Conservation (phyloP, 2,329 filamentous ascomycete genomes). For the Fonsecaea erecta region DNA sequence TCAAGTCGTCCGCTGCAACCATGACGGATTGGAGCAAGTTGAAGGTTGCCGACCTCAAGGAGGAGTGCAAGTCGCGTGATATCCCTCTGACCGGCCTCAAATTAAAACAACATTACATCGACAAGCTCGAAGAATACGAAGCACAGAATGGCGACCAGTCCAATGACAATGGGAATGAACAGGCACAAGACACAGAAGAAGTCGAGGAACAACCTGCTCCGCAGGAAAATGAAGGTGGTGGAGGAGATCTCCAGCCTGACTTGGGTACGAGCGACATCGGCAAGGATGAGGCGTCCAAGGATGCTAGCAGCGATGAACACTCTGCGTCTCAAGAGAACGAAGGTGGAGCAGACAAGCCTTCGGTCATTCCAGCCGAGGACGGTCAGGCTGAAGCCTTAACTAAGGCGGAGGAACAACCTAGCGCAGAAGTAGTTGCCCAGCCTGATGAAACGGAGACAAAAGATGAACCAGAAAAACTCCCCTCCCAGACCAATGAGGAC, state of each 20-base stretch:
- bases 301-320: not conserved
- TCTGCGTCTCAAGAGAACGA: not conserved
- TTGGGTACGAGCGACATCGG: not conserved
- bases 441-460: conserved; percentile 1
- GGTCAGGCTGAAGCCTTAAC: not conserved
- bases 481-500: conserved; percentile 4
- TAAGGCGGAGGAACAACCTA: not conserved
- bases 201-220: conserved; percentile 8
- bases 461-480: not conserved
- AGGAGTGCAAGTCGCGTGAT: conserved; percentile 73
- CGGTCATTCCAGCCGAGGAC: conserved; percentile 10
- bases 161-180: conserved; percentile 39
- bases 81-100: conserved; percentile 72
- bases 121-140: conserved; percentile 60
- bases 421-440: not conserved
- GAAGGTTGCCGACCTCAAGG: conserved; percentile 76
- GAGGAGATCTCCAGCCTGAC: conserved; percentile 11
- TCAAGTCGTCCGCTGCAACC: not conserved
- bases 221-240: conserved; percentile 25
- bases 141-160: conserved; percentile 10
- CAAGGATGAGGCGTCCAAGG: not conserved
- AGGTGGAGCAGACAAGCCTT: not conserved
- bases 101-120: conserved; percentile 66
- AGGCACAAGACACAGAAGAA: conserved; percentile 26
- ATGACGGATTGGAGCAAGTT: conserved; percentile 63